Evolutionary conservation across 1,284 basidiomycete genomes (phyloP), one percentile per base, ranked within the genome.

Genomic region (Vanrija sp.): DNA sequence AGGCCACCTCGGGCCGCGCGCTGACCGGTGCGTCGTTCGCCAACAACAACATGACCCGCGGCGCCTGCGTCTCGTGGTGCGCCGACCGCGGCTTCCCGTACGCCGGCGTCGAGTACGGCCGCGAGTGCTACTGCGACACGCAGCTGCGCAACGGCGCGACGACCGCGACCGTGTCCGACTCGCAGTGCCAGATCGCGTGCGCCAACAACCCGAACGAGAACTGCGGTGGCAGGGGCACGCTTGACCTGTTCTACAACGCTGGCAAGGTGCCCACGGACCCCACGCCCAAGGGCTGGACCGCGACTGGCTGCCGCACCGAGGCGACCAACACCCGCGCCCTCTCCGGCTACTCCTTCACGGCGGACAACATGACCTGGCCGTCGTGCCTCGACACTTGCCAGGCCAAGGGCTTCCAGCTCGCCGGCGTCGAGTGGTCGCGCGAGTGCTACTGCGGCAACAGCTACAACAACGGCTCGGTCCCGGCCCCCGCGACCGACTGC

Each of bases 161-260:
- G 52, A 64, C 60, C 54, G 62, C 54, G 15, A 63, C 62, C 41
- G 42, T 73, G 37, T 41, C 42, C 23, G 45, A 43, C 18, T 36
- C 22, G 35, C 46, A 61, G 39, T 74, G 72, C 53, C 59, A 51
- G 42, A 57, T 63, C 54, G 42, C 57, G 10, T 74, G 72, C 47
- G 53, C 59, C 24, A 63, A 57, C 44, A 64, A 68, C 53, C 36
- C 37, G 8, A 48, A 63, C 41, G 65, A 71, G 55, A 66, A 57
- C 36, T 74, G 72, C 53, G 72, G 72, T 51, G 72, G 70, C 10
- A 54, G 56, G 9, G 37, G 59, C 16, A 65, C 65, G 22, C 51
- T 82, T 57, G 79, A 78, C 36, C 64, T 80, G 14, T 78, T 81
- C 75, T 79, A 78, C 67, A 82, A 78, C 61, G 77, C 80, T 4